Conservation (phyloP, 1,284 basidiomycete genomes). For the Trametes versicolor region DNA sequence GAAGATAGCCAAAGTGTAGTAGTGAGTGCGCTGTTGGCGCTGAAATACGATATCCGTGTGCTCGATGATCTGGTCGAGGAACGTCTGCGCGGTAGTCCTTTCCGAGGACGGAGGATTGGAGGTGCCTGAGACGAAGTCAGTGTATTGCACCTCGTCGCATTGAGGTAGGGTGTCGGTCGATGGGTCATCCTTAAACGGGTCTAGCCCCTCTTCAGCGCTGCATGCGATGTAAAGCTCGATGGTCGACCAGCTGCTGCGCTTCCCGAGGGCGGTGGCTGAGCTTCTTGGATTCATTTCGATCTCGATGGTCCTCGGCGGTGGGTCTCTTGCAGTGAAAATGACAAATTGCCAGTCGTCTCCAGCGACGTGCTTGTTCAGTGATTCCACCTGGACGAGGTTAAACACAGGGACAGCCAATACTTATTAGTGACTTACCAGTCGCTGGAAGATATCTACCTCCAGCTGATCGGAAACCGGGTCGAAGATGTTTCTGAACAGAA, state of each 20-base stretch:
- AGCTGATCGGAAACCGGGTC: background rate
- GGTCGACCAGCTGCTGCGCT: background rate
- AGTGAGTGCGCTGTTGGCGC: slow-evolving; percentile 13
- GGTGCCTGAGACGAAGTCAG: too few species aligned
- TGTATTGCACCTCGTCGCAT: too few species aligned
- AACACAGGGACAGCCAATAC: too few species aligned
- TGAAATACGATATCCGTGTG: slow-evolving; percentile 16
- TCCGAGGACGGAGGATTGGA: too few species aligned
- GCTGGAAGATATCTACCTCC: background rate
- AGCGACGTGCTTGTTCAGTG: too few species aligned
- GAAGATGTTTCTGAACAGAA: background rate
- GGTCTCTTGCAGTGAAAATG: too few species aligned
- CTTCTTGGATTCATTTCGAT: background rate
- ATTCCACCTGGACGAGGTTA: too few species aligned
- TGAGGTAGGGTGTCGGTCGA: too few species aligned
- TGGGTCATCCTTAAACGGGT: slow-evolving; percentile 2
- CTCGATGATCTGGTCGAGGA: slow-evolving; percentile 12
- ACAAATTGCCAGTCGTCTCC: too few species aligned
- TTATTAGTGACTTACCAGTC: too few species aligned
- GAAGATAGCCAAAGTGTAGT: slow-evolving; percentile 16
- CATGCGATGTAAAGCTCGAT: background rate
- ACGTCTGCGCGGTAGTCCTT: background rate
- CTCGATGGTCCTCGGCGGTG: too few species aligned
- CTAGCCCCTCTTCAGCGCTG: background rate
- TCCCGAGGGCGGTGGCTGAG: background rate